Base-by-base conservation (phyloP, 2,329 filamentous ascomycete genomes). In the Zalaria obscura region DNA sequence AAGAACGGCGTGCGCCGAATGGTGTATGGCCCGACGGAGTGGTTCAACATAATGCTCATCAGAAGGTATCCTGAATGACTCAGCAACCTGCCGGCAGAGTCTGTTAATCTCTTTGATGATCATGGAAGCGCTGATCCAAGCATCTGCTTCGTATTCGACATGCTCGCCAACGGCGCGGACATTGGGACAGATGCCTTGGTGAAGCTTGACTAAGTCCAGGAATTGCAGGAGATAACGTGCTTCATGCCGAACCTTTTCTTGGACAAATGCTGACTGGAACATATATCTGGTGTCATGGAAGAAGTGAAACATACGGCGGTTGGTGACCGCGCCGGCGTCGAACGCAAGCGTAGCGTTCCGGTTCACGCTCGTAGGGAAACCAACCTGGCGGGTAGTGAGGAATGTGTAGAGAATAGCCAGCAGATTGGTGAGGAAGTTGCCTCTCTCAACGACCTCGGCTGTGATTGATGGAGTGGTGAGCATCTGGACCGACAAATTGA, bases 361-460 rank as follows among this genome's bases (percentile, higher is more conserved):
- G 43, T 86, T 81, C 35, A 96, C 82, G 49, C 94, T 83, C 65
- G 84, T 83, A 0, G 91, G 89, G 57, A 94, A 88, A 1, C 88
- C 88, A 33, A 98, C 91, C 68, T 98, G 91, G 40, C 93, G 75
- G 4, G 87, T 94, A 0, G 91, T 98, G 33, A 98, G 66, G 65
- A 98, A 98, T 0, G 93, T 96, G 61, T 96, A 98, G 0, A 98
- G 69, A 47, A 98, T 98, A 9, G 91, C 87, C 73, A 96, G 83
- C 33, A 98, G 71, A 50, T 86, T 94, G 5, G 87, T 95, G 49
- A 98, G 69, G 56, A 98, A 98, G 59, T 98, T 98, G 27, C 88
- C 89, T 36, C 87, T 76, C 54, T 94, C 84, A 5, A 98, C 86
- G 39, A 96, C 83, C 62, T 98, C 93, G 36, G 87, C 83, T 0